Evolutionary conservation across 345 rosid genomes (phyloP), one percentile per base, ranked within the genome.

Genomic region (Raphanus raphanistrum): DNA sequence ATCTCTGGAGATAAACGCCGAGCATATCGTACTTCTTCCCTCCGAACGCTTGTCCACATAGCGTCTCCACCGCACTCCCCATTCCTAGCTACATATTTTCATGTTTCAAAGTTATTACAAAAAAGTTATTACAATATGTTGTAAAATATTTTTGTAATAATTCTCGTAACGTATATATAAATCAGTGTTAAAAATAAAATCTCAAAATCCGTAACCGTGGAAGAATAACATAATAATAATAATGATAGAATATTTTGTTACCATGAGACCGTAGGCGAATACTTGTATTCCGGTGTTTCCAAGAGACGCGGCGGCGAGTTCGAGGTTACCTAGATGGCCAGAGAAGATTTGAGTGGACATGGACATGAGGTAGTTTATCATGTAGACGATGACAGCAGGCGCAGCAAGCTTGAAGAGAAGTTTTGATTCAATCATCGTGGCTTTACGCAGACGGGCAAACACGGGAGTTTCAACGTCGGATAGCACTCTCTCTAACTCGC

Each of bases 31-130:
- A 85, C 28, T 79, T 84, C 5, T 63, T 57, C 13, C 89, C 91
- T 2, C 93, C 93, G 58, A 58, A 87, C 1, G 90, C 91, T 83
- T 89, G 91, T 5, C 93, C 93, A 32, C 93, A 87, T 10, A 89
- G 75, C 0, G 93, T 89, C 82, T 87, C 91, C 68, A 86, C 91
- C 11, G 91, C 91, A 59, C 91, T 87, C 66, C 93, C 91, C 93
- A 83, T 86, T 17, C 85, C 87, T 72, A 80, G 25, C 84, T 85
- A 74, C 17, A 3, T 0, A 16, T 31, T 50, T 33, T 12, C 10
- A 21, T 5, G 6, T 45, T 55, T 9, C 13, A 25, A 58, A 25
- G 26, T 25, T 26, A 58, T 25, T 58, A 58, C 63, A 58, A 26
- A 58, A 58, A n/a, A 59, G n/a, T n/a, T n/a, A 5, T 2, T 6